phyloP scores from a whole-genome alignment of 805 yeast genomes.

The Metschnikowia anglica region DNA sequence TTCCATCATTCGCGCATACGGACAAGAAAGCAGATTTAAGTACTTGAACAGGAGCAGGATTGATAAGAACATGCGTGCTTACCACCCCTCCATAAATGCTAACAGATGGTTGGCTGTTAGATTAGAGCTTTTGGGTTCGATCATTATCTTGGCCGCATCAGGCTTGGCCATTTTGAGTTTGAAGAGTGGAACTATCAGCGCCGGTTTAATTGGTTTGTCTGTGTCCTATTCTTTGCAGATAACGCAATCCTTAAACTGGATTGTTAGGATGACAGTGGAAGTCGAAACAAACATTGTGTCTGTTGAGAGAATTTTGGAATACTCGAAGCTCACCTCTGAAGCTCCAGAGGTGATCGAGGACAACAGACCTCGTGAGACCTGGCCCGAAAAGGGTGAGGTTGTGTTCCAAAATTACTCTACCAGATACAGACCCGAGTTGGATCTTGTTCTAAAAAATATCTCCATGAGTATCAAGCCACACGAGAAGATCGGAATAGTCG shows the following conservation, averaged over 20 bases:
- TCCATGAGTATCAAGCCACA: conserved; percentile 36
- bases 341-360: conserved; percentile 71
- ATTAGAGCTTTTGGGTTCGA: conserved; percentile 85
- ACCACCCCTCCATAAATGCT: conserved; percentile 86
- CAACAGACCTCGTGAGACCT: conserved; percentile 53
- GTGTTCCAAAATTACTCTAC: conserved; percentile 40
- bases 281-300: conserved; percentile 97
- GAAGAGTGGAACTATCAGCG: conserved; percentile 65
- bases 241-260: conserved; percentile 94
- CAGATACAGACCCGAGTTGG: conserved; percentile 45
- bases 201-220: conserved; percentile 93
- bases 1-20: conserved; percentile 71
- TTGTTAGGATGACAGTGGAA: conserved; percentile 97
- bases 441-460: conserved; percentile 41
- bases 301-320: conserved; percentile 91
- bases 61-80: conserved; percentile 88
- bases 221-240: conserved; percentile 90
- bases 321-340: conserved; percentile 75
- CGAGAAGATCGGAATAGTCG: conserved; percentile 46
- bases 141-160: conserved; percentile 84
- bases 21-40: conserved; percentile 60
- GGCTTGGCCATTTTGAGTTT: conserved; percentile 74
- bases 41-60: conserved; percentile 66
- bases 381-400: conserved; percentile 43
- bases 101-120: conserved; percentile 98